Evolutionary conservation across 306 rosid species (phyloP).

Genomic region (Fragaria ananassa): DNA sequence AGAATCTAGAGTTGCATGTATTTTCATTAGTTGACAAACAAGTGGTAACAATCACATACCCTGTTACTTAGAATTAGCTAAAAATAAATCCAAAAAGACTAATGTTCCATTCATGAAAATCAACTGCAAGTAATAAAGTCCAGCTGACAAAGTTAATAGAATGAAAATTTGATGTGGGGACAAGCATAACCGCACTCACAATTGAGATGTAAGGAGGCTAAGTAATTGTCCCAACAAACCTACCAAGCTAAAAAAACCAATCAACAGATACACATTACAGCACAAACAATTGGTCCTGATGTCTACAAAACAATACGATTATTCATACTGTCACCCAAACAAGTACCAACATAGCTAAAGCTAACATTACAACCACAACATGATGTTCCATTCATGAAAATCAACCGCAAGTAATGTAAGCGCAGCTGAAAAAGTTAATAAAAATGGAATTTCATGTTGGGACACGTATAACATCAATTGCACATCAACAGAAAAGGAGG

Average conservation of each 20-base stretch:
- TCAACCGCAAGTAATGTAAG: constrained; percentile 37
- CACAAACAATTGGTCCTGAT: too few relatives aligned
- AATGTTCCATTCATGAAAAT: constrained; percentile 52
- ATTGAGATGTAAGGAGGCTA: constrained; percentile 26
- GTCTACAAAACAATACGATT: too few relatives aligned
- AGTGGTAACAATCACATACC: not conserved
- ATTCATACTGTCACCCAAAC: too few relatives aligned
- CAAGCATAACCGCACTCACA: constrained; percentile 35
- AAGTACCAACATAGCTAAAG: not conserved
- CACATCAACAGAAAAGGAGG: constrained; percentile 31
- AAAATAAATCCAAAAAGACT: not conserved
- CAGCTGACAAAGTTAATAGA: constrained; percentile 66
- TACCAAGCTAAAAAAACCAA: not conserved
- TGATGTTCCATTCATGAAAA: constrained; percentile 48
- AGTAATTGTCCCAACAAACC: constrained; percentile 31
- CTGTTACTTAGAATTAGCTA: too few relatives aligned
- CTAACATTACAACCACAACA: not conserved
- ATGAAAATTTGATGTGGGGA: constrained; percentile 38
- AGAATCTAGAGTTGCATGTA: too few relatives aligned
- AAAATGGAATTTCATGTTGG: constrained; percentile 40
- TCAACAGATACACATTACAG: too few relatives aligned
- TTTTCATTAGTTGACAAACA: too few relatives aligned
- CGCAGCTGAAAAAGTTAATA: constrained; percentile 58
- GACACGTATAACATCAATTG: constrained; percentile 35
- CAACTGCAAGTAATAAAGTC: constrained; percentile 35